Percentiles rank a stretch among this genome's conserved stretches.
phyloP scores from a whole-genome alignment of 2,329 filamentous ascomycete species.

The Clarireedia hainanense region DNA sequence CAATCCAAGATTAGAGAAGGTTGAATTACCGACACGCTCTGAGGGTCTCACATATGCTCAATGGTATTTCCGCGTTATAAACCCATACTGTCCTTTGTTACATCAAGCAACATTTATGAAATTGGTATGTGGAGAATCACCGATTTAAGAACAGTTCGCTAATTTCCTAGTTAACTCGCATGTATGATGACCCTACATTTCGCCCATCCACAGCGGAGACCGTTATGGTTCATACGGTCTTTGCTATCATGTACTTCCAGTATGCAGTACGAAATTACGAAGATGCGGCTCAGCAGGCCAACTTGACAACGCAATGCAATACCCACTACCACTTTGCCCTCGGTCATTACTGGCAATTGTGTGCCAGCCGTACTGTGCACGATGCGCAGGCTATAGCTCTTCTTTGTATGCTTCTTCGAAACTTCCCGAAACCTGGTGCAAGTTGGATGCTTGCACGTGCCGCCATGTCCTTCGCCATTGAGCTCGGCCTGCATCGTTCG shows the following conservation, averaged over 20 bases:
- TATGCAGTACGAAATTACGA: constrained; percentile 63
- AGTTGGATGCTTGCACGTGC: constrained; percentile 60
- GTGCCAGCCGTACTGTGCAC: constrained; percentile 51
- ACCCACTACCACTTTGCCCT: constrained; percentile 72
- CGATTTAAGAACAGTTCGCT: not conserved
- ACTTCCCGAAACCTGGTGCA: constrained; percentile 71
- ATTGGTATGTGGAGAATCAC: constrained; percentile 42
- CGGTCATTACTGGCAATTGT: constrained; percentile 58
- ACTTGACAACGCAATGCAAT: constrained; percentile 59
- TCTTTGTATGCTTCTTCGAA: constrained; percentile 64
- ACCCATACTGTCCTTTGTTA: constrained; percentile 67
- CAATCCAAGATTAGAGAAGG: constrained; percentile 46
- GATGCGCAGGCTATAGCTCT: constrained; percentile 67
- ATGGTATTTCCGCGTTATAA: constrained; percentile 68
- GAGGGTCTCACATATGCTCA: constrained; percentile 62
- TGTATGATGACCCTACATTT: constrained; percentile 64
- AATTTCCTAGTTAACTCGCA: constrained; percentile 44
- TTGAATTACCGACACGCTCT: constrained; percentile 54
- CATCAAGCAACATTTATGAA: constrained; percentile 67
- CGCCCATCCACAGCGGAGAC: constrained; percentile 55
- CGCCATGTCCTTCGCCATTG: constrained; percentile 61
- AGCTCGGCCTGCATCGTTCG: constrained; percentile 69
- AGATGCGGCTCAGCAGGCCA: constrained; percentile 43
- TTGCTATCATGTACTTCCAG: constrained; percentile 71
- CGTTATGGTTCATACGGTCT: constrained; percentile 70